Conservation (phyloP, 1,284 basidiomycete genomes). For the Takashimella koratensis region DNA sequence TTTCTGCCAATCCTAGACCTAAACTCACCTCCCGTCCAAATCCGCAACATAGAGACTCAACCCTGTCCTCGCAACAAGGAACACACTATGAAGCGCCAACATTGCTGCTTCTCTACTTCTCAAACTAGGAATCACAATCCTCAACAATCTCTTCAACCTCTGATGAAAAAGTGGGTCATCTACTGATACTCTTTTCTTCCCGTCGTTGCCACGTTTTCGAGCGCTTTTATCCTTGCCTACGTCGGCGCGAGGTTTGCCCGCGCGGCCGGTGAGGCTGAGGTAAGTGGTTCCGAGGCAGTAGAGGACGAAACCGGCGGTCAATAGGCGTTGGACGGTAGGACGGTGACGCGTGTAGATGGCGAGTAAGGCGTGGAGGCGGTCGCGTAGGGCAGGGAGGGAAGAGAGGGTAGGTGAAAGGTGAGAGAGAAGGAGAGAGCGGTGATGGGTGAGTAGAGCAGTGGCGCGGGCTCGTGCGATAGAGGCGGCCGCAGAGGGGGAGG, state of each 20-base stretch:
- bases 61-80: slow-evolving; percentile 83
- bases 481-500: too few species aligned
- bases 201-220: neutral
- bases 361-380: slow-evolving; percentile 15
- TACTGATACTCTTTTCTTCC: slow-evolving; percentile 51
- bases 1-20: neutral
- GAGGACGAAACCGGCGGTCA: slow-evolving; percentile 53
- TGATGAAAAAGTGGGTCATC: slow-evolving; percentile 81
- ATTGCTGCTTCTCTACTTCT: slow-evolving; percentile 82
- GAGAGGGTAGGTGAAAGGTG: neutral
- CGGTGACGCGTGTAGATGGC: slow-evolving; percentile 59
- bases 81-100: slow-evolving; percentile 78
- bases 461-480: slow-evolving; percentile 6
- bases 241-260: slow-evolving; percentile 3
- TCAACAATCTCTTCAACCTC: slow-evolving; percentile 69
- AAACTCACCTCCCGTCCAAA: slow-evolving; percentile 74
- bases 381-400: slow-evolving; percentile 6
- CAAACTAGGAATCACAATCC: slow-evolving; percentile 83
- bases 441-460: neutral
- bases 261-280: slow-evolving; percentile 29
- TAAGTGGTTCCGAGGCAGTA: slow-evolving; percentile 41
- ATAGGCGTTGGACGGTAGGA: slow-evolving; percentile 62
- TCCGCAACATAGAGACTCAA: slow-evolving; percentile 94
- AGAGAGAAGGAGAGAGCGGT: neutral
- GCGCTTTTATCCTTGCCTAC: slow-evolving; percentile 1